These are phyloP conservation scores for Maudiozyma turicensis DNA, from an alignment of 805 yeast species.

Conservation along the genomic window DNA sequence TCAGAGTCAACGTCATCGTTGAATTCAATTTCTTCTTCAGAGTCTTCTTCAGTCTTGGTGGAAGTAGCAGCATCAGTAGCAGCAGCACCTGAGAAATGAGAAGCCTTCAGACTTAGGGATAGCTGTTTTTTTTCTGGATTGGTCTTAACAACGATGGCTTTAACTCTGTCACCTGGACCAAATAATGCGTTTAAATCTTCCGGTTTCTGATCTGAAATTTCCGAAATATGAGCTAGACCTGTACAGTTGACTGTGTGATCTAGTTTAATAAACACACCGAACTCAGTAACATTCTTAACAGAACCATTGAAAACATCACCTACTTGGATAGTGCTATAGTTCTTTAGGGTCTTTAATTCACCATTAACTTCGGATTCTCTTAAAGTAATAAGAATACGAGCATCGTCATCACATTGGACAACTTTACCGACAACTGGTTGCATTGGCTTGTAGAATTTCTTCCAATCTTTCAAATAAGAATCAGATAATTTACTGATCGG, in stretches of 20 bases:
- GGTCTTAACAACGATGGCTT: conserved; percentile 63
- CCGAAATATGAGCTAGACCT: conserved; percentile 81
- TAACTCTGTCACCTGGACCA: conserved; percentile 84
- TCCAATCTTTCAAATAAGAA: conserved; percentile 78
- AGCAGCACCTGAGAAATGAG: conserved; percentile 46
- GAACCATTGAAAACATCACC: conserved; percentile 73
- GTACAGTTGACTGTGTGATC: conserved; percentile 65
- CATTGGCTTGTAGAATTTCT: conserved; percentile 56
- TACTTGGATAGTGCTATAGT: conserved; percentile 55
- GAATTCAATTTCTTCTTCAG: conserved; percentile 23
- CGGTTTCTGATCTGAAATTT: conserved; percentile 62
- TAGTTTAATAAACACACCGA: conserved; percentile 82
- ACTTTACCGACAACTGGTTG: conserved; percentile 73
- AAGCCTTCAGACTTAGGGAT: conserved; percentile 90
- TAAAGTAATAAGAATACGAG: conserved; percentile 64
- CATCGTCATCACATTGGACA: conserved; percentile 48
- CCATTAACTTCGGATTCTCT: conserved; percentile 77
- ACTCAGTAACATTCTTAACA: conserved; percentile 68
- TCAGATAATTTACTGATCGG: conserved; percentile 78
- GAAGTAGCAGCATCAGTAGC: neutral
- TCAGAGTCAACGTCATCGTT: conserved; percentile 18
- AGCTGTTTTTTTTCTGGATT: conserved; percentile 61
- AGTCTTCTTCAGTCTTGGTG: conserved; percentile 19
- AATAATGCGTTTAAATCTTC: conserved; percentile 57
- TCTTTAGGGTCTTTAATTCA: conserved; percentile 45